Evolutionary conservation across 495 filamentous ascomycete genomes (phyloP).

Genomic region (Aspergillus homomorphus): DNA sequence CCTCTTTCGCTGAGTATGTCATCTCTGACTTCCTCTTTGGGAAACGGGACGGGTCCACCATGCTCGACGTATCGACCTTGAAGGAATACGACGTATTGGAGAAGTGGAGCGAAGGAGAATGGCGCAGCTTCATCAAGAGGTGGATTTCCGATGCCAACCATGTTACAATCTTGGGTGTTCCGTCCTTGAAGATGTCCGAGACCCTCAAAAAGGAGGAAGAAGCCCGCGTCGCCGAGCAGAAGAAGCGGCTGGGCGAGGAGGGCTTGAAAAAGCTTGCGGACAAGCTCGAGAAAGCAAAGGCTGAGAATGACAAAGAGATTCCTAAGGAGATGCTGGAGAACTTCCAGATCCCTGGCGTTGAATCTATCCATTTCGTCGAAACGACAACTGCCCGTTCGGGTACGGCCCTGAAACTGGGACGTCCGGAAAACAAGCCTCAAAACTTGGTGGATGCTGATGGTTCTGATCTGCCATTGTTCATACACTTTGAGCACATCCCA

Average conservation of each 20-base stretch:
- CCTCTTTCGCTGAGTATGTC: conserved; percentile 73
- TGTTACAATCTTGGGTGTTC: conserved; percentile 83
- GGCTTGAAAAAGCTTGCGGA: conserved; percentile 68
- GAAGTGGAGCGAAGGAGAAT: conserved; percentile 76
- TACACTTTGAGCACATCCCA: conserved; percentile 94
- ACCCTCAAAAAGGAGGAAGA: conserved; percentile 71
- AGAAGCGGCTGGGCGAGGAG: conserved; percentile 58
- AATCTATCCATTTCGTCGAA: conserved; percentile 90
- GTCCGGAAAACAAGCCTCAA: conserved; percentile 66
- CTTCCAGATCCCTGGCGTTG: conserved; percentile 76
- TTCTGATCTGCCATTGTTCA: conserved; percentile 67
- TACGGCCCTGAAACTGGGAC: conserved; percentile 66
- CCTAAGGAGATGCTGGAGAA: conserved; percentile 71
- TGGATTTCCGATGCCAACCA: conserved; percentile 87
- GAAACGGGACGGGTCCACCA: conserved; percentile 74
- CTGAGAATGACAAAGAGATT: conserved; percentile 77
- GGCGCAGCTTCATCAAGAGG: conserved; percentile 74
- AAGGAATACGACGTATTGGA: conserved; percentile 73
- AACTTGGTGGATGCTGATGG: conserved; percentile 69
- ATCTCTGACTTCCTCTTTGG: conserved; percentile 93
- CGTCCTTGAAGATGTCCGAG: conserved; percentile 65
- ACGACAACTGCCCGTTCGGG: conserved; percentile 85
- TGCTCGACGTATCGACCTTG: conserved; percentile 65
- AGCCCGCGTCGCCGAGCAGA: conserved; percentile 53
- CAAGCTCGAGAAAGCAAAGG: conserved; percentile 74